These are phyloP conservation scores for Phanerochaete carnosa DNA, from an alignment of 768 basidiomycete species.

Conservation along the genomic window DNA sequence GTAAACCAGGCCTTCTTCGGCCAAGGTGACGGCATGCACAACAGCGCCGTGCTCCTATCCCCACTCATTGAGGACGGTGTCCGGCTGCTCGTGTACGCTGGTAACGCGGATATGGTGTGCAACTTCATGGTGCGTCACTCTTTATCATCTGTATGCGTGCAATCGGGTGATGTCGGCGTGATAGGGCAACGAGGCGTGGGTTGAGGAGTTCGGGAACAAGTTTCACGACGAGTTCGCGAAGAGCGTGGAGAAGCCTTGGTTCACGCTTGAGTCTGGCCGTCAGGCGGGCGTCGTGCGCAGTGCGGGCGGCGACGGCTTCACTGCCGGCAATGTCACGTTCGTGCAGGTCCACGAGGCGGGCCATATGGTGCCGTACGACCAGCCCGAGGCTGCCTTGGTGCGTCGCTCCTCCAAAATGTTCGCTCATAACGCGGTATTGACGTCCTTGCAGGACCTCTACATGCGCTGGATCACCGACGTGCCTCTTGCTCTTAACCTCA, in stretches of 20 bases:
- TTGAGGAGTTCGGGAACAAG: conserved; percentile 55
- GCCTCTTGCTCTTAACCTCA: conserved; percentile 35
- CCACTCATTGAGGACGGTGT: conserved; percentile 81
- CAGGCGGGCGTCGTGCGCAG: conserved; percentile 66
- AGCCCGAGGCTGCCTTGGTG: conserved; percentile 83
- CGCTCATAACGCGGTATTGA: conserved; percentile 1
- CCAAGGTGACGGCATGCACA: conserved; percentile 86
- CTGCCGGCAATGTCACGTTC: conserved; percentile 84
- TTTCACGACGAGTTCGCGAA: conserved; percentile 60
- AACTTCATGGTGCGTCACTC: conserved; percentile 60
- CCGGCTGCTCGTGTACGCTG: conserved; percentile 85
- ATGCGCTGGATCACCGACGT: conserved; percentile 54
- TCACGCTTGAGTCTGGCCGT: conserved; percentile 47
- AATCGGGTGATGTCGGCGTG: background rate
- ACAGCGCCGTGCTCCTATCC: conserved; percentile 74
- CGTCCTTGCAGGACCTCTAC: conserved; percentile 47
- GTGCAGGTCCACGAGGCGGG: conserved; percentile 79
- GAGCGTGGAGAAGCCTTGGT: conserved; percentile 52
- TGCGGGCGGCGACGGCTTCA: conserved; percentile 59
- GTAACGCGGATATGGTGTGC: conserved; percentile 90
- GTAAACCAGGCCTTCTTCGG: conserved; percentile 78
- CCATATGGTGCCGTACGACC: conserved; percentile 90
- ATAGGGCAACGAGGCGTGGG: conserved; percentile 78
- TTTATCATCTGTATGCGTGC: background rate
- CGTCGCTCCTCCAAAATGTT: conserved; percentile 19